phyloP scores from a whole-genome alignment of 2,329 filamentous ascomycete species.

The Colletotrichum paranaense region DNA sequence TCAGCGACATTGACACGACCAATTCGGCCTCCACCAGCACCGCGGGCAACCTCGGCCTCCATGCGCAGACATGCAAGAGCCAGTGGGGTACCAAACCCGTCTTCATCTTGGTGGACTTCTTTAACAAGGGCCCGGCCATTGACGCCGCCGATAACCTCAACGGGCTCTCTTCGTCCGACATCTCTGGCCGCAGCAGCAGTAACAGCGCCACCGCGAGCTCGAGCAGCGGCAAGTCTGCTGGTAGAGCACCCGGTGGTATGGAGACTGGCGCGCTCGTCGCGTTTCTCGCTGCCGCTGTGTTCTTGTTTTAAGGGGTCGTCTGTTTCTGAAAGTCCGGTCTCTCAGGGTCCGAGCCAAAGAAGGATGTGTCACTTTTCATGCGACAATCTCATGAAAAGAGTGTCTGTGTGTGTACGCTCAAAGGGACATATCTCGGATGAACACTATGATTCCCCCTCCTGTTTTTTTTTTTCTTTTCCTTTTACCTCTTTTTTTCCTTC shows the following conservation, averaged over 20 bases:
- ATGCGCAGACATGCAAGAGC: constrained; percentile 63
- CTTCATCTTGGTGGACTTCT: constrained; percentile 85
- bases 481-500: not conserved
- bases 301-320: constrained; percentile 45
- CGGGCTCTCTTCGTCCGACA: constrained; percentile 50
- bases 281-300: constrained; percentile 54
- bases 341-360: not conserved
- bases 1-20: constrained; percentile 69
- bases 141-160: constrained; percentile 77
- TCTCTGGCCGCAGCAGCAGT: constrained; percentile 47
- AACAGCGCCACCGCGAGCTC: constrained; percentile 37
- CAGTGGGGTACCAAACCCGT: constrained; percentile 74
- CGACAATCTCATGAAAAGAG: not conserved
- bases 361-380: not conserved
- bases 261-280: constrained; percentile 54
- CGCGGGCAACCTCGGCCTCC: constrained; percentile 64
- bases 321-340: not conserved
- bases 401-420: not conserved
- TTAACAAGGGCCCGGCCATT: constrained; percentile 77
- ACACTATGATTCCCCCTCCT: not conserved
- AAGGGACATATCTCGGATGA: not conserved
- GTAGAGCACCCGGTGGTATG: constrained; percentile 36
- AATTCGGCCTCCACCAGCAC: constrained; percentile 70
- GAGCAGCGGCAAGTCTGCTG: constrained; percentile 26
- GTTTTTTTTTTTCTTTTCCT: not conserved